A percentile compares a stretch with the other conserved stretches of the same genome.
Conservation (phyloP, 768 basidiomycete species). For the Russula brevipes region DNA sequence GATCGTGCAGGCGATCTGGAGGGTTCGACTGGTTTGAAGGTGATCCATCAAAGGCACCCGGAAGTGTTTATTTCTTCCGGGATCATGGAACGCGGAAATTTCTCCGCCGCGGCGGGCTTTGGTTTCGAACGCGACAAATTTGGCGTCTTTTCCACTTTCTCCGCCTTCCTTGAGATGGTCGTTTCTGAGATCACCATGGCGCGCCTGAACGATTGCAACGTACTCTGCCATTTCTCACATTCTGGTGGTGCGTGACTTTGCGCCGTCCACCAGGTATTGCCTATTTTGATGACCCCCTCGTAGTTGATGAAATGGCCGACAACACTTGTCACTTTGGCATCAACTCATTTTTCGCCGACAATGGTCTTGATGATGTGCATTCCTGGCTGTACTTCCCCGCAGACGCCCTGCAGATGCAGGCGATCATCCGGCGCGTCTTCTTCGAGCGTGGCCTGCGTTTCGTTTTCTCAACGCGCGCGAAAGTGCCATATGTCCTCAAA, state of each 20-base stretch:
- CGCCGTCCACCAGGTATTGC: neutral
- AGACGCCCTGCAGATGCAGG: constrained; percentile 74
- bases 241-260: constrained; percentile 54
- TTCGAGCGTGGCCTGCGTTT: constrained; percentile 80
- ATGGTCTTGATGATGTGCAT: constrained; percentile 74
- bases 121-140: constrained; percentile 79
- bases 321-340: constrained; percentile 64
- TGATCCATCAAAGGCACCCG: constrained; percentile 84
- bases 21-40: constrained; percentile 85
- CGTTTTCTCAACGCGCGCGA: constrained; percentile 84
- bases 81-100: constrained; percentile 83
- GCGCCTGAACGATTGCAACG: constrained; percentile 83
- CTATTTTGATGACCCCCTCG: neutral
- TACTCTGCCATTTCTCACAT: constrained; percentile 86
- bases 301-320: constrained; percentile 46
- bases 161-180: constrained; percentile 89
- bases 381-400: constrained; percentile 87
- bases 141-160: constrained; percentile 87
- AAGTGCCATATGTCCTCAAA: constrained; percentile 81
- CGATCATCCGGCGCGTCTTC: constrained; percentile 71
- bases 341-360: constrained; percentile 86
- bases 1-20: constrained; percentile 64
- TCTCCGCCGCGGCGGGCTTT: constrained; percentile 81
- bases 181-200: constrained; percentile 90
- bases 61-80: constrained; percentile 84